Base-by-base conservation (phyloP, 2,329 filamentous ascomycete species). In the Dactylellina haptotyla region DNA sequence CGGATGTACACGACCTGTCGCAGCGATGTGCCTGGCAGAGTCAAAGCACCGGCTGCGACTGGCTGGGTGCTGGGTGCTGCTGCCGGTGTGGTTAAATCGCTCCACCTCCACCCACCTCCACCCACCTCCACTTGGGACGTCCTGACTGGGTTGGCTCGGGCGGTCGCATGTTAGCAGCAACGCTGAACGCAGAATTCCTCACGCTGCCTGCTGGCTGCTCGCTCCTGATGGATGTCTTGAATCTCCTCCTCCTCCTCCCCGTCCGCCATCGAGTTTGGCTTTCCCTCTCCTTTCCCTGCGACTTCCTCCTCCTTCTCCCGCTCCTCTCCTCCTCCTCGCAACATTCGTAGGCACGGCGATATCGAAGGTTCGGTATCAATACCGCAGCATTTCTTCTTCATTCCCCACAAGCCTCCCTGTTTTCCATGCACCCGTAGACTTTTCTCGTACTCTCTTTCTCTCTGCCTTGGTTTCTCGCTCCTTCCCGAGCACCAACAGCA, bases 361-460 rank as follows among this genome's bases (percentile, higher is more conserved):
- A n/a, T 5, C 39, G 14, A n/a, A 16, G 39, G 4, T 14, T 4
- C 23, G 14, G 4, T 26, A n/a, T 28, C 46, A 16, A 18, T n/a
- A n/a, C n/a, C n/a, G n/a, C n/a, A n/a, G n/a, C 34, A 34, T 25
- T 41, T 46, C n/a, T 48, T 59, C 39, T 23, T 28, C 46, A 20
- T 62, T 30, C 26, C 26, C 34, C 30, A 51, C 30, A 25, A 10
- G 5, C 30, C 18, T 48, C 25, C 16, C 41, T 23, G 8, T 26
- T 16, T 25, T 34, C 14, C 23, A 16, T 43, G 3, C 34, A 2
- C 34, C 26, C 6, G 37, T 56, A n/a, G n/a, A n/a, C 25, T 54
- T 48, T 64, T 30, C 5, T 16, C 25, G 48, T 32, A 34, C 34
- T n/a, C n/a, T 14, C n/a, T 34, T 41, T 64, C 30, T 26, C 20